Evolutionary conservation across 2,329 filamentous ascomycete species (phyloP), one percentile per base, ranked within the genome.

Genomic region (Aspergillus eucalypticola): DNA sequence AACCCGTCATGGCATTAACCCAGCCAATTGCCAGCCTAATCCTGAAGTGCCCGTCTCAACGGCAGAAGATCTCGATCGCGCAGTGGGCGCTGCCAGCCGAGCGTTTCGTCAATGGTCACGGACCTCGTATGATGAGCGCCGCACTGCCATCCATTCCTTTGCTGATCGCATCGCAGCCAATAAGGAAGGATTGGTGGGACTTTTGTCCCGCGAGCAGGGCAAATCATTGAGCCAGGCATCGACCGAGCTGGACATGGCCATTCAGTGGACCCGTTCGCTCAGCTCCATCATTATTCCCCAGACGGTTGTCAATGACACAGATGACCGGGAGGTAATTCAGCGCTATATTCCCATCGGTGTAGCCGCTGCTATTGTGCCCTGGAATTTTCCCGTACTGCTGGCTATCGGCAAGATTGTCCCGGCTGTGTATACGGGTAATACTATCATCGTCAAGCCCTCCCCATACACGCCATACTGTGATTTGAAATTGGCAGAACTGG

Each of bases 301-400:
- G 56, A 79, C 82, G 44, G 65, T 82, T 60, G 71, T 84, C 57
- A 76, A 79, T 62, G 82, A 85, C 39, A 79, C 79, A 53, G 77
- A 79, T 11, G 75, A 75, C 10, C 61, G 60, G 23, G 66, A 69
- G 48, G 63, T 76, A 11, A 63, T 75, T 32, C 69, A 74, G 54
- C 69, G 74, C n/a, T 73, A 76, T 56, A 73, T 68, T 0, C 77
- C 78, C 0, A 60, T 79, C 2, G 77, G 77, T 4, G 74, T 79
- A 13, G 66, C 80, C 1, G 83, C 77, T 11, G 85, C 81, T 60
- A 87, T 87, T 65, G 82, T 83, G 23, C 84, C 85, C 1, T 88
- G 86, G 85, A 88, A 88, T 69, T 87, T 72, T 63, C 76, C 78
- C 3, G 60, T 78, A 10, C 54, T 74, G 19, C 61, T 79, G 21